Base-by-base conservation (phyloP, 495 filamentous ascomycete genomes). In the Penicillium silybi region DNA sequence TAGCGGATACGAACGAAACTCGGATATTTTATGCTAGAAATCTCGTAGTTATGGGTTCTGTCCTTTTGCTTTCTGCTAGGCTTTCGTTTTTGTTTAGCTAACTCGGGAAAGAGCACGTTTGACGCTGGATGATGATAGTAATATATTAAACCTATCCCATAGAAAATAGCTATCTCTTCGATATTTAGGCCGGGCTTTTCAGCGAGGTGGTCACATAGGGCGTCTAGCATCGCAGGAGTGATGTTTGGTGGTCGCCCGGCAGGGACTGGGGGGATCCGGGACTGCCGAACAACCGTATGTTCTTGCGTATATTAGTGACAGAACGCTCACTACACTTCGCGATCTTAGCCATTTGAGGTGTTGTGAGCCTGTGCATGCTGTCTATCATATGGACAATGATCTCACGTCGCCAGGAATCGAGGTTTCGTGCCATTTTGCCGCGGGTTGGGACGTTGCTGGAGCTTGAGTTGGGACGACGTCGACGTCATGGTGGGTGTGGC, bases 21-120 rank as follows among this genome's bases (percentile, higher is more conserved):
- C 16, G 2, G 47, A 50, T 5, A 50, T 18, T 3, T 32, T 7
- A 42, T 50, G 38, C 4, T 16, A 58, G 6, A 25, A 41, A 15
- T 53, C 49, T 17, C 46, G 23, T 39, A 53, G 40, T 46, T 72
- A 62, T 7, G 55, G 32, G 45, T 70, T 70, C 18, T 51, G 57
- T 48, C 59, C 65, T 46, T 63, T 62, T 4, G 67, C 65, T 41
- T 66, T 57, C 13, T 58, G 58, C n/a, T 59, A 65, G 50, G 48
- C 44, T 26, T 43, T 46, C 50, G 71, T 71, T 49, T 65, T 66
- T 5, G 26, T 29, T 7, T 10, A 29, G 3, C 26, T 7, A 29
- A 10, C 26, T 2, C 9, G 26, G 7, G 26, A 29, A 29, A 29
- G 26, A 29, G 26, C 26, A 29, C 26, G 26, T 10, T 29, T 4